phyloP scores from a whole-genome alignment of 1,284 basidiomycete genomes.

The Papiliotrema flavescens region DNA sequence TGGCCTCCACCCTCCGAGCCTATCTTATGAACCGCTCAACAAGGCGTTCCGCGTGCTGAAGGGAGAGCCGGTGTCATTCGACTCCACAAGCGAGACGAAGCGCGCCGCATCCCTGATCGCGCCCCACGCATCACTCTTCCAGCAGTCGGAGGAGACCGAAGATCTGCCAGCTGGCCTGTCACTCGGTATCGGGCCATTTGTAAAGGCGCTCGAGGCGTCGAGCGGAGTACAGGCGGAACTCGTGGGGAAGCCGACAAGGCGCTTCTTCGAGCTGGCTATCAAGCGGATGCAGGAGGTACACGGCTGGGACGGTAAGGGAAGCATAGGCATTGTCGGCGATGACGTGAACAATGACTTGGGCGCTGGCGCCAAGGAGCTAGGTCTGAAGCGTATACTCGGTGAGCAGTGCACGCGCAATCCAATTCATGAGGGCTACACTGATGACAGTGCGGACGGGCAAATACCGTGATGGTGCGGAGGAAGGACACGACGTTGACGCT shows the following conservation, averaged over 20 bases:
- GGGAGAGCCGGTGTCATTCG: slow-evolving; percentile 28
- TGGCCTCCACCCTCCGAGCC: slow-evolving; percentile 57
- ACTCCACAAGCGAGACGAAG: not conserved
- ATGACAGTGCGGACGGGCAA: slow-evolving; percentile 38
- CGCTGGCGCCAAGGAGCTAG: slow-evolving; percentile 59
- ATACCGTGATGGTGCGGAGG: slow-evolving; percentile 30
- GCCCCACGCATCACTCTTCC: slow-evolving; percentile 55
- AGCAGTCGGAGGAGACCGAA: slow-evolving; percentile 53
- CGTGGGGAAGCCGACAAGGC: slow-evolving; percentile 62
- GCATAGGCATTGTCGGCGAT: slow-evolving; percentile 63
- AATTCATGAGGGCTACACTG: slow-evolving; percentile 1
- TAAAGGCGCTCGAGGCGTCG: slow-evolving; percentile 61
- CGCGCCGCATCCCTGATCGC: slow-evolving; percentile 51
- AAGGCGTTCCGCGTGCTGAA: slow-evolving; percentile 63
- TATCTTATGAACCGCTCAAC: slow-evolving; percentile 60
- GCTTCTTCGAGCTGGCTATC: slow-evolving; percentile 62
- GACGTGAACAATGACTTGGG: slow-evolving; percentile 65
- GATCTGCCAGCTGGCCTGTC: slow-evolving; percentile 56
- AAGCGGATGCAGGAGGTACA: slow-evolving; percentile 49
- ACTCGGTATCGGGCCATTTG: slow-evolving; percentile 67
- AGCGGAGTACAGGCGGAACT: slow-evolving; percentile 54
- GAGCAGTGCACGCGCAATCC: slow-evolving; percentile 10
- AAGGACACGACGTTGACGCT: slow-evolving; percentile 53
- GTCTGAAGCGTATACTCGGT: slow-evolving; percentile 65
- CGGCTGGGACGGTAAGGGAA: slow-evolving; percentile 14